Base-by-base conservation (phyloP, 352 stramenopile genomes). In the Aphanomyces invadans region DNA sequence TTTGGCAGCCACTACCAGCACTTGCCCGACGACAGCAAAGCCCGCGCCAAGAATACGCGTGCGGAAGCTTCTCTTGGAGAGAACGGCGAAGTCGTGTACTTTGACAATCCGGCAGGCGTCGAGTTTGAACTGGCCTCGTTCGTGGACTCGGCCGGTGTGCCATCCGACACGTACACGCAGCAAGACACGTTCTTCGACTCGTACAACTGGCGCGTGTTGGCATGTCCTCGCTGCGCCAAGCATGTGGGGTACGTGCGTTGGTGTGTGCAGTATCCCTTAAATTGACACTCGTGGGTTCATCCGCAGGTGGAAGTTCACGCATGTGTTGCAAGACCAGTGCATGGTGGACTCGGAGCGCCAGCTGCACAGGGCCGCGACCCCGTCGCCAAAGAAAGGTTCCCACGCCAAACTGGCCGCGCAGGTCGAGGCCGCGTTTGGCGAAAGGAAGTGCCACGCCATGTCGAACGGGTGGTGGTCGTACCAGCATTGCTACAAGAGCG, bases 391-490 rank as follows among this genome's bases (percentile, higher is more conserved):
- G 49, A 57, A 57, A n/a, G 59, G 25, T 17, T 29, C 44, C 5
- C 9, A 25, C 5, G 44, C 85, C 25, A 77, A 82, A 5, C 29
- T 76, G 11, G 71, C 78, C 15, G 66, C 73, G 0, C 59, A 73
- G 1, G 71, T 73, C 1, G 71, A 68, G 0, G 73, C 84, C 52
- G 70, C 78, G 17, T 80, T 76, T 42, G 69, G 89, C 9, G 71
- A 78, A n/a, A 74, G 75, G 11, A 71, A 76, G 21, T 92, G 86
- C 65, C 26, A 92, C n/a, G 71, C 78, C 33, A 76, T 82, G 39
- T 75, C 70, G 28, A 70, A 75, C 21, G 83, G 81, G 4, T 94
- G 86, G 86, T 94, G 86, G 86, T 85, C 81, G n/a, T 94, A 94
- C 66, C 71, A 92, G 62, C 64, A 92, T 1, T 94, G 83, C 74